phyloP scores from a whole-genome alignment of 208 protist species.

The Naegleria fowleri region DNA sequence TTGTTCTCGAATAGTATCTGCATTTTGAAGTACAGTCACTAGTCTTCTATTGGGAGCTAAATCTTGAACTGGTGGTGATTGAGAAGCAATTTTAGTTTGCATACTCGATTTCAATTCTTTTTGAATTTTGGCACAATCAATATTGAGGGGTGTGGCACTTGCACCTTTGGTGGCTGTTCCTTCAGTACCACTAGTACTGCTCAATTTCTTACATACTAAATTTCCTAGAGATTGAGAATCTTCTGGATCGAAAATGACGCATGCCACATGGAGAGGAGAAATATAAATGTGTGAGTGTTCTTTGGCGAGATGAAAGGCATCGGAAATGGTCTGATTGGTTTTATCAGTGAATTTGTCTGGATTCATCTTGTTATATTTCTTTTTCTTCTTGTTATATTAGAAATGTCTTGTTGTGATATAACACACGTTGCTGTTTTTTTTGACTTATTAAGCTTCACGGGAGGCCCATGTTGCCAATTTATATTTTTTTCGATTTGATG shows the following conservation, averaged over 20 bases:
- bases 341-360: not conserved
- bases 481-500: too few relatives aligned
- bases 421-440: too few relatives aligned
- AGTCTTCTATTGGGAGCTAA: not conserved
- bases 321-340: not conserved
- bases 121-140: not conserved
- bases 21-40: constrained; percentile 11
- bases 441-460: too few relatives aligned
- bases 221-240: not conserved
- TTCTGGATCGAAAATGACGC: constrained; percentile 21
- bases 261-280: constrained; percentile 27
- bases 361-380: not conserved
- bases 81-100: not conserved
- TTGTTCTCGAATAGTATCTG: constrained; percentile 19
- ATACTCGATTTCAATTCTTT: not conserved
- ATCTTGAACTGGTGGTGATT: constrained; percentile 5
- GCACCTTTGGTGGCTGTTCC: not conserved
- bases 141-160: not conserved
- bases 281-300: constrained; percentile 1
- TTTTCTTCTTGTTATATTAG: too few relatives aligned
- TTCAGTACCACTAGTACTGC: not conserved
- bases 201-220: not conserved
- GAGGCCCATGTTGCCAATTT: too few relatives aligned
- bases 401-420: too few relatives aligned
- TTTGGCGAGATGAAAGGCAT: not conserved